A percentile compares a stretch with the other conserved stretches of the same genome.
phyloP scores from a whole-genome alignment of 2,329 filamentous ascomycete genomes.

The Ampelomyces quisqualis region DNA sequence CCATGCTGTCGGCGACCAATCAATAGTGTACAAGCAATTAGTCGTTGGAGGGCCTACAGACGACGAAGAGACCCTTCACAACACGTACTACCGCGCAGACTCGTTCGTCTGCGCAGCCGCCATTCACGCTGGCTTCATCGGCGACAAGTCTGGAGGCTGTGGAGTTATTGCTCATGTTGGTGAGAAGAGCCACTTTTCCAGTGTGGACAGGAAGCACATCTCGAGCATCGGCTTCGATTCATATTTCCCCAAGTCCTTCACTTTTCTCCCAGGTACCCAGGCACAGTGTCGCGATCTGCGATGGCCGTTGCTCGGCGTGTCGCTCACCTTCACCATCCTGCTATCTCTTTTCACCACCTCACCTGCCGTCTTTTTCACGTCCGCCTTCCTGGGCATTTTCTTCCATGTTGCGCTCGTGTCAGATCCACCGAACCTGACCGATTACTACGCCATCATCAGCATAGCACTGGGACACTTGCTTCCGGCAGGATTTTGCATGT shows the following conservation, averaged over 20 bases:
- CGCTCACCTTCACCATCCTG: constrained; percentile 73
- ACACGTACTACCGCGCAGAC: constrained; percentile 77
- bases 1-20: constrained; percentile 70
- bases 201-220: constrained; percentile 71
- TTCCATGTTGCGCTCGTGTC: constrained; percentile 88
- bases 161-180: constrained; percentile 77
- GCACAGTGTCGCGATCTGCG: constrained; percentile 74
- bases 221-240: constrained; percentile 77
- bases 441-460: constrained; percentile 72
- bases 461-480: constrained; percentile 78
- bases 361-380: constrained; percentile 80
- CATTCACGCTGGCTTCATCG: constrained; percentile 78
- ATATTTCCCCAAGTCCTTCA: constrained; percentile 84
- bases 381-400: constrained; percentile 78
- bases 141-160: constrained; percentile 72
- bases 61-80: constrained; percentile 42
- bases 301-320: constrained; percentile 82
- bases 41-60: constrained; percentile 57
- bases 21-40: constrained; percentile 57
- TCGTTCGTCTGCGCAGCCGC: constrained; percentile 85
- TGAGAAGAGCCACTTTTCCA: constrained; percentile 62
- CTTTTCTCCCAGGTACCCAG: constrained; percentile 66
- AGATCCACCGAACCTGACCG: constrained; percentile 71
- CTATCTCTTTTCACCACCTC: constrained; percentile 81
- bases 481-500: constrained; percentile 82